Evolutionary conservation across 345 rosid genomes (phyloP).

Genomic region (Gossypium turneri): DNA sequence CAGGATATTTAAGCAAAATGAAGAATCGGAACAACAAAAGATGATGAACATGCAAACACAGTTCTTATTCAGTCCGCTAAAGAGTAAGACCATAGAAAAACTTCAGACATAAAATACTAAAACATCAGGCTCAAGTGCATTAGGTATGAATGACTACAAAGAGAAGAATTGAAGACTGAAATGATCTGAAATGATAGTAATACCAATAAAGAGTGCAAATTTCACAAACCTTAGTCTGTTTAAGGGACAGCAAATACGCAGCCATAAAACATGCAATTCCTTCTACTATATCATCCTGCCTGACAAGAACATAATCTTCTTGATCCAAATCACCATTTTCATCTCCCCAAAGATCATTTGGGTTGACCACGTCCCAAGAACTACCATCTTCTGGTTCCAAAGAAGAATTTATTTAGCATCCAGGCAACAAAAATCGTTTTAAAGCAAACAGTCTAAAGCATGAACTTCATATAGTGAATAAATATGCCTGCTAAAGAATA

Average conservation of each 20-base stretch:
- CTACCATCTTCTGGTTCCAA: conserved; percentile 55
- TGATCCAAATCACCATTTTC: conserved; percentile 39
- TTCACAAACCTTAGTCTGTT: conserved; percentile 70
- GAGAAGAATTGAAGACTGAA: neutral
- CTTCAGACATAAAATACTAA: neutral
- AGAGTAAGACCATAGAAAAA: neutral
- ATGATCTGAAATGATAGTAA: neutral
- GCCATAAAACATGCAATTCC: conserved; percentile 95
- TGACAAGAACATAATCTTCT: conserved; percentile 82
- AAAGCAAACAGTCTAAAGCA: neutral
- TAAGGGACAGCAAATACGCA: conserved; percentile 71
- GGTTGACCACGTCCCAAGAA: conserved; percentile 77
- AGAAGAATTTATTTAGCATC: conserved; percentile 18
- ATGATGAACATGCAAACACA: conserved; percentile 2
- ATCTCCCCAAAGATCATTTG: conserved; percentile 67
- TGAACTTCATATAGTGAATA: conserved; percentile 3
- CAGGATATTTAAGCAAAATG: neutral
- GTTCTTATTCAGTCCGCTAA: neutral
- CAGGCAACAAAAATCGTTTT: neutral
- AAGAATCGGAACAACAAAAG: neutral
- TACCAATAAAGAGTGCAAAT: neutral
- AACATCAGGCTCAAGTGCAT: neutral
- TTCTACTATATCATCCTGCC: conserved; percentile 89
- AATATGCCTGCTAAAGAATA: neutral
- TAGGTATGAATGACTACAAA: neutral